Conservation (phyloP, 768 basidiomycete species). For the Suillus subaureus region DNA sequence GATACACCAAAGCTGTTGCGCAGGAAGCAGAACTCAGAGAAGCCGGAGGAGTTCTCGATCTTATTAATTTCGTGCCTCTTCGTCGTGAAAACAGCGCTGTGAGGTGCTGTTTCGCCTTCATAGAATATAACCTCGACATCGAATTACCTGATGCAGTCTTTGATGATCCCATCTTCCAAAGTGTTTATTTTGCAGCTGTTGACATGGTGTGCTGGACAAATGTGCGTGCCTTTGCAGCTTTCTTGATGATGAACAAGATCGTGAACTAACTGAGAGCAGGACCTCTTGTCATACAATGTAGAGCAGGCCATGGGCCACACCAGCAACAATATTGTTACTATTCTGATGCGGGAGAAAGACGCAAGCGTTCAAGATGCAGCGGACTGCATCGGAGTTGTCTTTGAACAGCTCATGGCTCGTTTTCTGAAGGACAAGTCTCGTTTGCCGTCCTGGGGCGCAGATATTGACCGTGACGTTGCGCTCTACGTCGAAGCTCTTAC, state of each 20-base stretch:
- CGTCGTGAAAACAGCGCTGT: constrained; percentile 75
- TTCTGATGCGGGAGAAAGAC: constrained; percentile 59
- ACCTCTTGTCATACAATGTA: constrained; percentile 72
- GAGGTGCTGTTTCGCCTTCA: constrained; percentile 61
- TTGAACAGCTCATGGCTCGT: constrained; percentile 49
- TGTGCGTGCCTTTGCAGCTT: constrained; percentile 38
- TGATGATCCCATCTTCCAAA: constrained; percentile 53
- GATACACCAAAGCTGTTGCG: constrained; percentile 58
- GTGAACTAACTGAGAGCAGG: constrained; percentile 37
- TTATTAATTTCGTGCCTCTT: constrained; percentile 54
- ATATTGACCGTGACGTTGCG: constrained; percentile 52
- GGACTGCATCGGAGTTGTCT: constrained; percentile 56
- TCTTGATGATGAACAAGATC: neutral
- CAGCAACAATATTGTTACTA: constrained; percentile 70
- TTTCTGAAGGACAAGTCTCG: constrained; percentile 48
- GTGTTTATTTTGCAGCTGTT: constrained; percentile 58
- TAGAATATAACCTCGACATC: constrained; percentile 61
- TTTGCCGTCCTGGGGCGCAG: constrained; percentile 52
- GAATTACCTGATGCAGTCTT: constrained; percentile 67
- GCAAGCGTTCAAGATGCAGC: constrained; percentile 59
- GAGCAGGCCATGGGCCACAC: constrained; percentile 66
- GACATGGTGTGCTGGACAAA: constrained; percentile 77
- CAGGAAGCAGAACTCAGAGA: constrained; percentile 65
- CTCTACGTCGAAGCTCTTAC: constrained; percentile 56
- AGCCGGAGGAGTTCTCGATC: constrained; percentile 51